phyloP scores from a whole-genome alignment of 2,329 filamentous ascomycete species.

The Hypocreales sp. region DNA sequence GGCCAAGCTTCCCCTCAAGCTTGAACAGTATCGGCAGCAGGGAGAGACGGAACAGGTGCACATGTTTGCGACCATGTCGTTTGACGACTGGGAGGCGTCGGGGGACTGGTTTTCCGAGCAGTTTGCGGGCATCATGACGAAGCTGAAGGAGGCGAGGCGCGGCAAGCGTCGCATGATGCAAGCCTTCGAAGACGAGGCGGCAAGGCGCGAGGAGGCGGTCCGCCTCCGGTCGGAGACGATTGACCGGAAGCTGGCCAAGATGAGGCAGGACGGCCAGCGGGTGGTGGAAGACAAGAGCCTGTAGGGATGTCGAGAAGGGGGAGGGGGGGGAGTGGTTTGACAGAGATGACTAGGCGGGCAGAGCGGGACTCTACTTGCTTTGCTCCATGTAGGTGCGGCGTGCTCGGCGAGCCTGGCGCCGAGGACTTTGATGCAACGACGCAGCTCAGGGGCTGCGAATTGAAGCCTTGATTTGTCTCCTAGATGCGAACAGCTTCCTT shows the following conservation, averaged over 20 bases:
- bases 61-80: conserved; percentile 36
- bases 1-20: conserved; percentile 28
- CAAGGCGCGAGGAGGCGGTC: conserved; percentile 36
- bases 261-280: conserved; percentile 39
- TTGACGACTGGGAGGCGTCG: conserved; percentile 42
- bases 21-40: conserved; percentile 32
- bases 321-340: background rate
- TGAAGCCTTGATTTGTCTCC: no score
- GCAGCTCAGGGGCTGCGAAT: no score
- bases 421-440: no score
- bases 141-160: conserved; percentile 30
- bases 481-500: no score
- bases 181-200: conserved; percentile 39
- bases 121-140: conserved; percentile 33
- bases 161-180: conserved; percentile 33
- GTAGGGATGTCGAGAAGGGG: conserved; percentile 1
- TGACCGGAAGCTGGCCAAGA: conserved; percentile 34
- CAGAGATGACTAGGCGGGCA: no score
- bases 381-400: no score
- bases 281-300: conserved; percentile 31
- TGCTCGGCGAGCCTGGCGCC: no score
- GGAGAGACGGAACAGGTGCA: conserved; percentile 28
- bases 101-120: conserved; percentile 44
- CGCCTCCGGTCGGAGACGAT: conserved; percentile 37
- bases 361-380: no score